Percentiles rank a stretch among this genome's conserved stretches.
These are phyloP conservation scores for Acer negundo DNA, from an alignment of 345 rosid species.

Conservation along the genomic window DNA sequence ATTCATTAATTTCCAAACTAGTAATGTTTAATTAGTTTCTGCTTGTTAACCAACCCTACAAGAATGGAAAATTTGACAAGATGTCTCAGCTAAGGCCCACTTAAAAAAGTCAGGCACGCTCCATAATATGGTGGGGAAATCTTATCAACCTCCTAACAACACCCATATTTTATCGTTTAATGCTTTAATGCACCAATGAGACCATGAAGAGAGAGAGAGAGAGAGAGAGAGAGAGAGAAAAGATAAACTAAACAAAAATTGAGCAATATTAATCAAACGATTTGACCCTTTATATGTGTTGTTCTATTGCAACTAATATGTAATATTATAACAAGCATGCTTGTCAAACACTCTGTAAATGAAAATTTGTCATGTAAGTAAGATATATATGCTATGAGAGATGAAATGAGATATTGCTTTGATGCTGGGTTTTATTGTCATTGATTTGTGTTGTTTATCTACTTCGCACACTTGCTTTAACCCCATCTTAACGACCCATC, in stretches of 20 bases:
- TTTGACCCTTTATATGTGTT: constrained; percentile 1
- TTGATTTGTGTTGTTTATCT: constrained; percentile 28
- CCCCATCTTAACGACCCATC: constrained; percentile 8
- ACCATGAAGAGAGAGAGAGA: not conserved
- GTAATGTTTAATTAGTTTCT: not conserved
- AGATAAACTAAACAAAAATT: not conserved
- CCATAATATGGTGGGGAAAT: constrained; percentile 32
- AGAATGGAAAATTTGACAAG: constrained; percentile 22
- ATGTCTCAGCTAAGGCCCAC: constrained; percentile 37
- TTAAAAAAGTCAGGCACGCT: constrained; percentile 16
- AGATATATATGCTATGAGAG: too few relatives aligned
- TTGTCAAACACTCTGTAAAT: not conserved
- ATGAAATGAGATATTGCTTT: not conserved
- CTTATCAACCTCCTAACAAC: constrained; percentile 25
- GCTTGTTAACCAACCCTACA: not conserved
- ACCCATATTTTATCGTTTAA: constrained; percentile 9
- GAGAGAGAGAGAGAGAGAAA: not conserved
- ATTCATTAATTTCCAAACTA: constrained; percentile 2
- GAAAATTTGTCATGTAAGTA: not conserved
- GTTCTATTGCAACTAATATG: not conserved
- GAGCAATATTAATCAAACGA: not conserved
- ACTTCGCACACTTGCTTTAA: not conserved
- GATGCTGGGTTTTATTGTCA: not conserved
- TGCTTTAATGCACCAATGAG: not conserved
- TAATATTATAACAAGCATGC: not conserved